Conservation (phyloP, 106 monocot genomes). For the Alisma plantagoaquatica region DNA sequence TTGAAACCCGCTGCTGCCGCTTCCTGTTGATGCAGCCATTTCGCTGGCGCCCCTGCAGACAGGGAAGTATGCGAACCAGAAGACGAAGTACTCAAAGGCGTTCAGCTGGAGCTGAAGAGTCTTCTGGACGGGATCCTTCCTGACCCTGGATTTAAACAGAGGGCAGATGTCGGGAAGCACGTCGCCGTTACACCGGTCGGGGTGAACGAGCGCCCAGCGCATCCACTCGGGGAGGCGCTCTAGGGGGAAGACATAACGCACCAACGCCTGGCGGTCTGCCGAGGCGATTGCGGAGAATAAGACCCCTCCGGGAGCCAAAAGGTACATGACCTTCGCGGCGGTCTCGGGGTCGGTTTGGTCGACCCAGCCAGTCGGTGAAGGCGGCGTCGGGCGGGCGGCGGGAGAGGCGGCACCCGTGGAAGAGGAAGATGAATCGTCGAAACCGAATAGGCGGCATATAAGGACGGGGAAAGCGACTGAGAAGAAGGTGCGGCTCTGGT, state of each 20-base stretch:
- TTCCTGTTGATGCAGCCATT: no score
- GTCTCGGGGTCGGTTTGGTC: constrained; percentile 37
- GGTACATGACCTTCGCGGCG: constrained; percentile 24
- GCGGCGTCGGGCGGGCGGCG: not conserved
- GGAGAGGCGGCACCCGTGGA: constrained; percentile 7
- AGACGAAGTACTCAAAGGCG: constrained; percentile 80
- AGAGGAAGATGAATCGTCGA: constrained; percentile 22
- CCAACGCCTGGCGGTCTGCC: constrained; percentile 39
- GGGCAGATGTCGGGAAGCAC: constrained; percentile 40
- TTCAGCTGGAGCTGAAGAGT: constrained; percentile 45
- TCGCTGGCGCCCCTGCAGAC: constrained; percentile 45
- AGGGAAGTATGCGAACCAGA: constrained; percentile 95
- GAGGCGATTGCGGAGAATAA: constrained; percentile 42
- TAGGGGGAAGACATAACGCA: constrained; percentile 58
- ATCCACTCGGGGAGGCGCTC: constrained; percentile 92
- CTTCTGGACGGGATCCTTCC: constrained; percentile 27
- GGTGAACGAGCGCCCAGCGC: constrained; percentile 26
- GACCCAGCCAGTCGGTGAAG: constrained; percentile 50
- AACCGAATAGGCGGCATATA: constrained; percentile 73
- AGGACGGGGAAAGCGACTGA: constrained; percentile 67
- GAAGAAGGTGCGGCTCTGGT: constrained; percentile 71
- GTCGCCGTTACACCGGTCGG: not conserved
- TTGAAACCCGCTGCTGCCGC: not conserved
- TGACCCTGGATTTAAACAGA: constrained; percentile 38
- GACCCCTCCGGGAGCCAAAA: constrained; percentile 51